Percentiles rank a stretch among this genome's conserved stretches.
Evolutionary conservation across 257 asterid species (phyloP).

Genomic region (Thymus quinquecostatus): DNA sequence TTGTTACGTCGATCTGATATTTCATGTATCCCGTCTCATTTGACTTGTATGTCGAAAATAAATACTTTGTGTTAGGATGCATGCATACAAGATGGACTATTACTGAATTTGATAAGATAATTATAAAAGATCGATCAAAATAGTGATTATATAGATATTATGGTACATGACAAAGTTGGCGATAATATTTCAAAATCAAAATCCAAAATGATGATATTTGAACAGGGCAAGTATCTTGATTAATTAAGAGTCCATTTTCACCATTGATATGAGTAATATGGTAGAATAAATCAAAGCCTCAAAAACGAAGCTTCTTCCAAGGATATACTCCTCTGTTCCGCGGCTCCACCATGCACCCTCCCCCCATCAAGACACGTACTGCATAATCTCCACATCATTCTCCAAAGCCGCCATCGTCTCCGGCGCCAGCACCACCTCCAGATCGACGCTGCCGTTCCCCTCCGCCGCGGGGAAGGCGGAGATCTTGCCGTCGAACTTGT

Average conservation of each 20-base stretch:
- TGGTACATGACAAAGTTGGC: background rate
- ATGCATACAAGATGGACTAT: no score
- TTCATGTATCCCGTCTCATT: no score
- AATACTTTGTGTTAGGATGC: no score
- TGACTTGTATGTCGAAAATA: no score
- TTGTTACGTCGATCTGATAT: no score
- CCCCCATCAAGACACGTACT: slow-evolving; percentile 56
- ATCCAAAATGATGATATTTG: background rate
- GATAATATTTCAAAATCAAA: background rate
- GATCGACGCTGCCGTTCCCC: slow-evolving; percentile 90
- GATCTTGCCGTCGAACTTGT: slow-evolving; percentile 94
- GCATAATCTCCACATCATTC: slow-evolving; percentile 77
- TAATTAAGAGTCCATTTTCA: background rate
- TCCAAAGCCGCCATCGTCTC: slow-evolving; percentile 73
- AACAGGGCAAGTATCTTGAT: background rate
- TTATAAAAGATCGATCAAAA: background rate
- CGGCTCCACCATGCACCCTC: background rate
- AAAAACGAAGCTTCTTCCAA: background rate
- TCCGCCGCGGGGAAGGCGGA: slow-evolving; percentile 88
- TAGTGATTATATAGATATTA: background rate
- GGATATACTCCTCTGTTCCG: background rate
- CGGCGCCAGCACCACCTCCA: slow-evolving; percentile 87
- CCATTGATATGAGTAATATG: background rate
- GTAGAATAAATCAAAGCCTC: background rate
- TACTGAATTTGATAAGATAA: no score